Percentiles rank a stretch among this genome's conserved stretches.
These are phyloP conservation scores for Hygrophorus pudorinus DNA, from an alignment of 768 basidiomycete species.

Conservation along the genomic window DNA sequence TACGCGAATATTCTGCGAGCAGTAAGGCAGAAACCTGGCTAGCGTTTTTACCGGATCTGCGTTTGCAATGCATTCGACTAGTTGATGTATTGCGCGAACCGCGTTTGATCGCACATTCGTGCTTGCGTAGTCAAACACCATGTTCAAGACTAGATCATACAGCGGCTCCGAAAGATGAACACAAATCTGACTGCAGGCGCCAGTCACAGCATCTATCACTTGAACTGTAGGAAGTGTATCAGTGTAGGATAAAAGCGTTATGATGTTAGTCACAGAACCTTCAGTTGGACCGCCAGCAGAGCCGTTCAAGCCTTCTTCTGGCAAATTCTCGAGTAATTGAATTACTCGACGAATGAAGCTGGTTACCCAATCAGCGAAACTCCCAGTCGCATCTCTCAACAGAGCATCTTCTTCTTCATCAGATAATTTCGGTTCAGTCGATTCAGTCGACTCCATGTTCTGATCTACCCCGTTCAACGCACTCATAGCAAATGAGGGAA, in stretches of 20 bases:
- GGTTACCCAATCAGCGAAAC: conserved; percentile 78
- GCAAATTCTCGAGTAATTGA: conserved; percentile 73
- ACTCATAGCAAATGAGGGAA: conserved; percentile 29
- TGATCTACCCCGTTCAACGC: conserved; percentile 27
- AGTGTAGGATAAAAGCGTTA: conserved; percentile 4
- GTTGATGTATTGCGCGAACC: conserved; percentile 76
- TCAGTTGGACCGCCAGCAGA: conserved; percentile 55
- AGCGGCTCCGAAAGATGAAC: conserved; percentile 63
- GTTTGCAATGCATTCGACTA: conserved; percentile 80
- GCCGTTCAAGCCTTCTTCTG: conserved; percentile 66
- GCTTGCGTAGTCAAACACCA: conserved; percentile 77
- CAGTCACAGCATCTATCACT: conserved; percentile 66
- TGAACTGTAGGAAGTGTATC: conserved; percentile 34
- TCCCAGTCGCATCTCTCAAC: conserved; percentile 59
- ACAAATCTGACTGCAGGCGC: conserved; percentile 71
- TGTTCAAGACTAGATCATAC: conserved; percentile 72
- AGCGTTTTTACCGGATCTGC: conserved; percentile 70
- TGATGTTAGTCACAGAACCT: conserved; percentile 26
- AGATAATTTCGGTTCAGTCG: conserved; percentile 27
- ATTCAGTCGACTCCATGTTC: conserved; percentile 17
- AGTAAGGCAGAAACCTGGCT: conserved; percentile 69
- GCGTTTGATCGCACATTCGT: conserved; percentile 77
- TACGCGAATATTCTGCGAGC: conserved; percentile 52
- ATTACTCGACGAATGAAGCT: conserved; percentile 73
- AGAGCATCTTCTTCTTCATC: conserved; percentile 63